Evolutionary conservation across 768 basidiomycete genomes (phyloP).

Genomic region (Tricholoma furcatifolium): DNA sequence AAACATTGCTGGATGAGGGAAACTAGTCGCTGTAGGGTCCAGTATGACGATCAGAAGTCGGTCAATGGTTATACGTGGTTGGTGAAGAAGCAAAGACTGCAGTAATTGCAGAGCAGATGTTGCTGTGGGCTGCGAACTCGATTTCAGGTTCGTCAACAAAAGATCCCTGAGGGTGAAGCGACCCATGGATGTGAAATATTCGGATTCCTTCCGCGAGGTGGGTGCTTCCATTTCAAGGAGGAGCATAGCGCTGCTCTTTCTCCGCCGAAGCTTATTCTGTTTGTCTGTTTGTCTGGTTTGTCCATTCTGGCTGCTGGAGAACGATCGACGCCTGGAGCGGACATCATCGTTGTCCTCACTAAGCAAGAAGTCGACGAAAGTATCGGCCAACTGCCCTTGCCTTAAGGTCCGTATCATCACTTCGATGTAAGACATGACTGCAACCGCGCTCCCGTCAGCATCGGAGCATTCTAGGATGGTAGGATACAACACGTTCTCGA

Average conservation of each 20-base stretch:
- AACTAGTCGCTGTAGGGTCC: constrained; percentile 73
- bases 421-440: constrained; percentile 94
- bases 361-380: constrained; percentile 76
- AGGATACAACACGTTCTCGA: constrained; percentile 92
- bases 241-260: constrained; percentile 90
- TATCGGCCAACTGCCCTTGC: constrained; percentile 63
- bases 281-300: constrained; percentile 35
- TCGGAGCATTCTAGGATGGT: constrained; percentile 93
- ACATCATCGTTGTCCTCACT: constrained; percentile 82
- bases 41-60: constrained; percentile 69
- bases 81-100: constrained; percentile 68
- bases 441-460: constrained; percentile 90
- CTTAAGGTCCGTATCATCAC: constrained; percentile 78
- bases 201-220: constrained; percentile 64
- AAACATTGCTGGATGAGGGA: constrained; percentile 56
- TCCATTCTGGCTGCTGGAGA: constrained; percentile 38
- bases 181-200: constrained; percentile 85
- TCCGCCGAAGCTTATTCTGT: constrained; percentile 47
- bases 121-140: constrained; percentile 59
- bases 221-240: constrained; percentile 85
- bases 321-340: constrained; percentile 39
- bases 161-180: constrained; percentile 93
- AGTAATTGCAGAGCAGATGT: constrained; percentile 82
- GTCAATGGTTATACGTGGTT: constrained; percentile 63
- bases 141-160: constrained; percentile 74